Evolutionary conservation across 164 flowering plant species (phyloP).

Genomic region (Akebia trifoliata): DNA sequence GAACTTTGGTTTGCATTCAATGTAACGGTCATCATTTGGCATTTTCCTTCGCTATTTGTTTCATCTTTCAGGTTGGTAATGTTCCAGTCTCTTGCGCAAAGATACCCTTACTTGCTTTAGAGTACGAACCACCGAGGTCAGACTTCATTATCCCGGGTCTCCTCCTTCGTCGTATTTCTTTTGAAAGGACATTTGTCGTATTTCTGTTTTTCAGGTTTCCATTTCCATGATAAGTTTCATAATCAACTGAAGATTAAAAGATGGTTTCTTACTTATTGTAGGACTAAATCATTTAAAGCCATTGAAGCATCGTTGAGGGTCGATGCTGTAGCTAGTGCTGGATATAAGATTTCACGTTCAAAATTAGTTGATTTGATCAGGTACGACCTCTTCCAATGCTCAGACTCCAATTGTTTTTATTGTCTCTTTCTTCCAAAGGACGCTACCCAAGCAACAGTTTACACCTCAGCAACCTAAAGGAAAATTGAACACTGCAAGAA

Average conservation of each 20-base stretch:
- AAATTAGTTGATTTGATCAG: constrained; percentile 75
- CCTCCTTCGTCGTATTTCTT: too few relatives aligned
- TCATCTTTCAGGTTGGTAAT: constrained; percentile 63
- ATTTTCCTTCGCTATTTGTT: too few relatives aligned
- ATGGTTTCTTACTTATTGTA: constrained; percentile 20
- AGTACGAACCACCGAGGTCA: constrained; percentile 87
- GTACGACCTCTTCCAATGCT: too few relatives aligned
- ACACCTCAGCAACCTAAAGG: too few relatives aligned
- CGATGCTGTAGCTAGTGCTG: constrained; percentile 78
- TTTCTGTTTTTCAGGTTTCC: constrained; percentile 1
- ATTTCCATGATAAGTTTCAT: constrained; percentile 1
- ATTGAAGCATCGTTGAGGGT: constrained; percentile 80
- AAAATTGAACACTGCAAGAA: too few relatives aligned
- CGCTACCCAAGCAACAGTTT: too few relatives aligned
- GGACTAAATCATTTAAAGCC: constrained; percentile 47
- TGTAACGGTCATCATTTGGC: too few relatives aligned
- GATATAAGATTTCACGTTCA: constrained; percentile 84
- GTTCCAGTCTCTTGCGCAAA: constrained; percentile 72
- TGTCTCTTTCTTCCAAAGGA: too few relatives aligned
- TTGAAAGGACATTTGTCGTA: too few relatives aligned
- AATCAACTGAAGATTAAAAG: not conserved
- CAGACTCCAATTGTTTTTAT: too few relatives aligned
- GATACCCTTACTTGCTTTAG: constrained; percentile 77
- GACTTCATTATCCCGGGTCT: not conserved
- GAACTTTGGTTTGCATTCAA: too few relatives aligned